phyloP scores from a whole-genome alignment of 2,329 filamentous ascomycete genomes.

The Raffaelea arxii region DNA sequence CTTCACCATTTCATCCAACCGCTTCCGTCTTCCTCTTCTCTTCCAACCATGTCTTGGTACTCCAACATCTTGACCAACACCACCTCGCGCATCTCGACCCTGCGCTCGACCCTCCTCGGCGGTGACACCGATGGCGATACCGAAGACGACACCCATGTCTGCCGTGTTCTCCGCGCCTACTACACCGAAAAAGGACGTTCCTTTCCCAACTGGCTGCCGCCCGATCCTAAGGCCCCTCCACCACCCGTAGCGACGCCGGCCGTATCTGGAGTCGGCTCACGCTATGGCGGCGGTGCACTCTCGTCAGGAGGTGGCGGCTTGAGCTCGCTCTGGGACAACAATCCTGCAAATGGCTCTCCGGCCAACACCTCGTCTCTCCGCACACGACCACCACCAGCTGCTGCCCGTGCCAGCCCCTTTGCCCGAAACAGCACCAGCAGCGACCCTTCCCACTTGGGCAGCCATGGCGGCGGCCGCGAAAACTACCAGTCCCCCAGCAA shows the following conservation, averaged over 20 bases:
- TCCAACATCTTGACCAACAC: conserved; percentile 60
- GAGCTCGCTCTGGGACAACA: conserved; percentile 50
- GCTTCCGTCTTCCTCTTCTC: background rate
- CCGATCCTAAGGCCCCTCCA: conserved; percentile 69
- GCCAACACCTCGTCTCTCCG: conserved; percentile 36
- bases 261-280: conserved; percentile 42
- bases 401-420: conserved; percentile 16
- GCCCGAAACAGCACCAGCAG: conserved; percentile 13
- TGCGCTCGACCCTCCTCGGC: conserved; percentile 59
- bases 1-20: no score
- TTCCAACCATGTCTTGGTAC: conserved; percentile 54
- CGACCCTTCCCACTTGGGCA: conserved; percentile 12
- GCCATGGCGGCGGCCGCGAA: conserved; percentile 17
- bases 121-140: conserved; percentile 60
- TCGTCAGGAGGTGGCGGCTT: conserved; percentile 26
- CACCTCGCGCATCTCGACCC: conserved; percentile 54
- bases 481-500: no score
- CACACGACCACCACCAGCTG: conserved; percentile 23
- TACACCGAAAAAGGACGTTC: conserved; percentile 79
- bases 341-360: conserved; percentile 28
- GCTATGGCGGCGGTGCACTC: conserved; percentile 38
- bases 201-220: conserved; percentile 79
- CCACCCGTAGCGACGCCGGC: conserved; percentile 34
- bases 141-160: conserved; percentile 90
- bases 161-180: conserved; percentile 84